Evolutionary conservation across 768 basidiomycete genomes (phyloP).

Genomic region (Pisolithus sp.): DNA sequence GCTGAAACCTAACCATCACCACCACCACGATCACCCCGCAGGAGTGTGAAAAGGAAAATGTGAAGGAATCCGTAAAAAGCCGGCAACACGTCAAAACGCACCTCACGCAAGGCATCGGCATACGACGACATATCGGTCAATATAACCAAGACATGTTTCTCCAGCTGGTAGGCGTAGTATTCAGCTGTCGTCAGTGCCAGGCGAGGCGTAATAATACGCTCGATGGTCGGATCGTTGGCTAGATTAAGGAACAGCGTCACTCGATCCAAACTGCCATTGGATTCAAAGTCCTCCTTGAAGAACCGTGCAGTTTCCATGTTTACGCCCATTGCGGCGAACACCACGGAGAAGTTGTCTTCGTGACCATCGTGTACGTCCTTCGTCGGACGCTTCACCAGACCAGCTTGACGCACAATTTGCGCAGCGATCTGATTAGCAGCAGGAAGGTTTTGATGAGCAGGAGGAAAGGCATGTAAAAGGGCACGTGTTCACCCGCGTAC

Average conservation of each 20-base stretch:
- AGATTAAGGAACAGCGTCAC: conserved; percentile 98
- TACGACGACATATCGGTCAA: conserved; percentile 99
- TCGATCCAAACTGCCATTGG: conserved; percentile 94
- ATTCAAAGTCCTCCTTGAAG: conserved; percentile 99
- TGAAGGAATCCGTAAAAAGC: not conserved
- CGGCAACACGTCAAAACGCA: conserved; percentile 32
- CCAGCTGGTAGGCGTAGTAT: conserved; percentile 98
- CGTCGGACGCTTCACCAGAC: conserved; percentile 91
- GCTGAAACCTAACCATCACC: conserved; percentile 63
- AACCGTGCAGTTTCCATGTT: conserved; percentile 99
- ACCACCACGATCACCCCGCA: not conserved
- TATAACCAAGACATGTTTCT: conserved; percentile 99
- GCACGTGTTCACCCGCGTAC: conserved; percentile 33
- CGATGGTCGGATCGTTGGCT: conserved; percentile 98
- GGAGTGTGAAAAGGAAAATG: not conserved
- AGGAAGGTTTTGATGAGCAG: conserved; percentile 7
- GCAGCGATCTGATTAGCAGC: conserved; percentile 76
- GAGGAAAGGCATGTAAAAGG: conserved; percentile 15
- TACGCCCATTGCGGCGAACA: conserved; percentile 99
- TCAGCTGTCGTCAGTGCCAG: conserved; percentile 97
- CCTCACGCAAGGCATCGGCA: conserved; percentile 93
- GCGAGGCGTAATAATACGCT: conserved; percentile 98
- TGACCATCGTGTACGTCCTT: conserved; percentile 98
- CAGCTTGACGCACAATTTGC: conserved; percentile 99
- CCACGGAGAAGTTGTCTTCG: conserved; percentile 99